phyloP scores from a whole-genome alignment of 306 rosid genomes.

The Calophaca sinica region DNA sequence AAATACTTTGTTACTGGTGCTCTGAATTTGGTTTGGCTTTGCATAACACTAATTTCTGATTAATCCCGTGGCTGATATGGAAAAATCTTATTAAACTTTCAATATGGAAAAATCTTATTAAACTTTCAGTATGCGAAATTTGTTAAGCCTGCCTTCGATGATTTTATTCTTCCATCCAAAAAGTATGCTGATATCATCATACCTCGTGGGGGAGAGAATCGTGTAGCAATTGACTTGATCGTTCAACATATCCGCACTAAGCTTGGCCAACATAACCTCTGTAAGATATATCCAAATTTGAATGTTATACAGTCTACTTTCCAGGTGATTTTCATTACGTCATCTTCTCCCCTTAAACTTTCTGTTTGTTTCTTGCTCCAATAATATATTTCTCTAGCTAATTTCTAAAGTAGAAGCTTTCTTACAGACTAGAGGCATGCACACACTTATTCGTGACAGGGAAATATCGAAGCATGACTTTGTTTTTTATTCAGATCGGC shows the following conservation, averaged over 20 bases:
- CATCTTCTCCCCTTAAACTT: constrained; percentile 22
- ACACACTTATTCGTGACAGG: constrained; percentile 84
- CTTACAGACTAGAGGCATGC: constrained; percentile 93
- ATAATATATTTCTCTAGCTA: constrained; percentile 20
- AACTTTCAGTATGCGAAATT: constrained; percentile 84
- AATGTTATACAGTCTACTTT: constrained; percentile 83
- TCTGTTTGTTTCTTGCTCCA: constrained; percentile 20
- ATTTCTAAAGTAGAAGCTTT: constrained; percentile 41
- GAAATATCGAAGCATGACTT: constrained; percentile 93
- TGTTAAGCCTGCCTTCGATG: constrained; percentile 97
- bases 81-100: constrained; percentile 46
- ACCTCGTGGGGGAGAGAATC: constrained; percentile 92
- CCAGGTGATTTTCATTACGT: constrained; percentile 71
- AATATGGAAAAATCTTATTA: constrained; percentile 60
- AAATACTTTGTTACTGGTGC: constrained; percentile 20
- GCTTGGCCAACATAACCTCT: constrained; percentile 93
- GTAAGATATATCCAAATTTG: constrained; percentile 87
- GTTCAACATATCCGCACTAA: constrained; percentile 94
- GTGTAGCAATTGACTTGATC: constrained; percentile 91
- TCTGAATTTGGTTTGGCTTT: constrained; percentile 35
- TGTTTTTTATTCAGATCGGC: constrained; percentile 89
- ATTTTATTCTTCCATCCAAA: constrained; percentile 92
- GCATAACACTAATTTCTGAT: constrained; percentile 13
- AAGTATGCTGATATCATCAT: constrained; percentile 94
- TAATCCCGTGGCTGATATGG: constrained; percentile 44